Evolutionary conservation across 345 rosid species (phyloP), one percentile per base, ranked within the genome.

Genomic region (Corchorus capsularis): DNA sequence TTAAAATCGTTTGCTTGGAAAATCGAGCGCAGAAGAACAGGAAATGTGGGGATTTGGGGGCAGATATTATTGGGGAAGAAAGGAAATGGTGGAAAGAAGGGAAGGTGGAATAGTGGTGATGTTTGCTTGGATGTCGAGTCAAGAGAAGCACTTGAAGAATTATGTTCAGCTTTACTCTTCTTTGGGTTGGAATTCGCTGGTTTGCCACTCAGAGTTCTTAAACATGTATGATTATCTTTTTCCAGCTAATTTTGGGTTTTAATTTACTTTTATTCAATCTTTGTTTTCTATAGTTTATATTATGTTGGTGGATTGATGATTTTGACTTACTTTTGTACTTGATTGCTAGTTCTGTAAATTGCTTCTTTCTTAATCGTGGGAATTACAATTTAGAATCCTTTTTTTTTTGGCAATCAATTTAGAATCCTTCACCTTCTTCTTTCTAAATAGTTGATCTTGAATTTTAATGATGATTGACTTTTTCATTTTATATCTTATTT

Each of bases 21-120:
- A 53, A 75, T 74, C 67, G 81, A 62, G 69, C 71, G 71, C 17
- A 22, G 10, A 20, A 15, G 59, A 46, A 64, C 34, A 50, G 59
- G 69, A 39, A 81, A 91, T 90, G 99, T 90, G 93, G 94, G 98
- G 95, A 77, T 83, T 86, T 47, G 97, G 98, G 52, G 97, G 97
- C 4, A 89, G 86, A 75, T 87, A 55, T 78, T 93, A 93, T 74
- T 93, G 97, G 97, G 85, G 94, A 59, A 87, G 87, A 75, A 87
- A 76, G 69, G 88, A 77, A 65, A 75, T 63, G 19, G 80, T 53
- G 39, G 71, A 81, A 64, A 81, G 81, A 86, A 79, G 80, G 62
- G 79, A 81, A 71, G 94, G 83, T 77, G 93, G 94, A 52, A 81
- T 95, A 53, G 89, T 87, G 50, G 91, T 93, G 81, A 88, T 86